A percentile compares a stretch with the other conserved stretches of the same genome.
Conservation (phyloP, 1,284 basidiomycete species). For the Schizopora paradoxa region DNA sequence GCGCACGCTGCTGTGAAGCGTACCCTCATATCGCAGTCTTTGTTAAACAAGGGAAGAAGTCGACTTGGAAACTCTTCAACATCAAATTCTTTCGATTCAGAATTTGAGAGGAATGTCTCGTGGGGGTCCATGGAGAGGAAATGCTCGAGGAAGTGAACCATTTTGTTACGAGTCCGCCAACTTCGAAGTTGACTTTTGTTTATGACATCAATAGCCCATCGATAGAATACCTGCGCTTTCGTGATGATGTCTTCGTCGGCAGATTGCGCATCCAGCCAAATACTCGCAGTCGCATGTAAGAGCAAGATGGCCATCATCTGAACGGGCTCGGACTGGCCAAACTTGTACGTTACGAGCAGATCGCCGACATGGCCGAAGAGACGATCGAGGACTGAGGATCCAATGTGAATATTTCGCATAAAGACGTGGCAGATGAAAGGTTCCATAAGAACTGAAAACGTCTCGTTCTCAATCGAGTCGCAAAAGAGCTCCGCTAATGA, state of each 20-base stretch:
- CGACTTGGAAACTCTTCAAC: constrained; percentile 37
- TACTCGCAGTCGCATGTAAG: constrained; percentile 55
- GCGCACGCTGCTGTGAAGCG: constrained; percentile 72
- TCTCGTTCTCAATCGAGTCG: constrained; percentile 40
- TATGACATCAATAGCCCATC: constrained; percentile 47
- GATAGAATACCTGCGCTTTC: constrained; percentile 44
- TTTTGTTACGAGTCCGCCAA: constrained; percentile 66
- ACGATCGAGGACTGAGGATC: constrained; percentile 41
- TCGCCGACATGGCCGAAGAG: constrained; percentile 52
- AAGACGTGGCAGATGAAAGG: constrained; percentile 53
- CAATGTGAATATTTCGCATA: constrained; percentile 51
- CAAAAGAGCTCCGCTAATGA: constrained; percentile 57
- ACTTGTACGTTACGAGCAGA: constrained; percentile 54
- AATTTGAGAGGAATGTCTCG: constrained; percentile 44
- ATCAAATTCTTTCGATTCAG: constrained; percentile 24
- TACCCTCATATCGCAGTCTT: constrained; percentile 80
- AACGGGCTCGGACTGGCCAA: constrained; percentile 49
- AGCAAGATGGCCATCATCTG: constrained; percentile 56
- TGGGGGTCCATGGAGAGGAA: constrained; percentile 60
- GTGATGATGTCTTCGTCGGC: constrained; percentile 37
- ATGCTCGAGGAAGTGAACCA: constrained; percentile 60
- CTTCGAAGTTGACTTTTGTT: constrained; percentile 42
- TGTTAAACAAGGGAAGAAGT: constrained; percentile 48
- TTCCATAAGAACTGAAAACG: constrained; percentile 54
- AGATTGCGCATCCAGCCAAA: constrained; percentile 52